phyloP scores from a whole-genome alignment of 1,284 basidiomycete genomes.

The Baeospora myosura region DNA sequence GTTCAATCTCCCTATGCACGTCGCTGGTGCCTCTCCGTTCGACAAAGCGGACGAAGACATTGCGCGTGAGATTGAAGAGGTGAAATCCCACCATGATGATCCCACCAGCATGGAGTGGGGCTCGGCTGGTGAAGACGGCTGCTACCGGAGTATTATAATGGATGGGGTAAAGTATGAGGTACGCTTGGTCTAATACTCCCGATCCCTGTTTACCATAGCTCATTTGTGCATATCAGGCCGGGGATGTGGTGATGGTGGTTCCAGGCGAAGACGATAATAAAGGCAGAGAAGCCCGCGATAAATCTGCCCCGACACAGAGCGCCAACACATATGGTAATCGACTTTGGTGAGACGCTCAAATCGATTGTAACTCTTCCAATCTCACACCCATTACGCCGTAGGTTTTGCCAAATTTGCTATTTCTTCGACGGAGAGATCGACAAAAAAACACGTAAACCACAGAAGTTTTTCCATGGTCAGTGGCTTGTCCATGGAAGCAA shows the following conservation, averaged over 20 bases:
- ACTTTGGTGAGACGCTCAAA: conserved; percentile 39
- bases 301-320: conserved; percentile 26
- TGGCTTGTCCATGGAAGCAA: conserved; percentile 63
- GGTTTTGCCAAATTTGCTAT: conserved; percentile 60
- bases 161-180: conserved; percentile 52
- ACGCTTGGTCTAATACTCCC: conserved; percentile 12
- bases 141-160: conserved; percentile 40
- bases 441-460: conserved; percentile 10
- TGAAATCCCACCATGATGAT: conserved; percentile 40
- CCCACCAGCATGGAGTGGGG: conserved; percentile 46
- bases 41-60: conserved; percentile 16
- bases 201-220: conserved; percentile 1
- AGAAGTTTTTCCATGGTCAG: conserved; percentile 54
- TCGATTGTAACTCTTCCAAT: not conserved
- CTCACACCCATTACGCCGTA: conserved; percentile 18
- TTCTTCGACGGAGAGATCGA: conserved; percentile 38
- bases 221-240: conserved; percentile 31
- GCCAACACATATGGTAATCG: conserved; percentile 40
- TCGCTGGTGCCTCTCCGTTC: conserved; percentile 25
- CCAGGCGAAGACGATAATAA: conserved; percentile 41
- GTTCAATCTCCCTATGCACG: conserved; percentile 37
- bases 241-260: conserved; percentile 54
- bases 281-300: conserved; percentile 26
- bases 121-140: conserved; percentile 18
- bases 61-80: conserved; percentile 21